Evolutionary conservation across 208 protist species (phyloP).

Genomic region (Trypanosoma grayi): DNA sequence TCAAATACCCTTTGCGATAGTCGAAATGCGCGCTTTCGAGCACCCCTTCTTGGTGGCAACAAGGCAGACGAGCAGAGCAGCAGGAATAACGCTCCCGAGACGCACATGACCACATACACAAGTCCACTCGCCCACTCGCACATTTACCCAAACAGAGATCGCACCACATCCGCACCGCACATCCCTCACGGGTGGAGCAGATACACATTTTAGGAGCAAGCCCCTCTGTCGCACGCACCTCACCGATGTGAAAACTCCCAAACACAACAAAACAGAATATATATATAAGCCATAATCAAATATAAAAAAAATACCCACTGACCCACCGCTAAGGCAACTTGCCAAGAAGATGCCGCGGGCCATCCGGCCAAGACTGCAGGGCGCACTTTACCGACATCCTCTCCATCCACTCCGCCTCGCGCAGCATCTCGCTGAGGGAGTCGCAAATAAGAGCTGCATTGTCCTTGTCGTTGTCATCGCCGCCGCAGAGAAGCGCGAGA

Average conservation of each 20-base stretch:
- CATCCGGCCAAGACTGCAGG: conserved; percentile 40
- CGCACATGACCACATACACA: neutral
- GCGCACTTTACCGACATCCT: conserved; percentile 58
- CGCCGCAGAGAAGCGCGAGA: neutral
- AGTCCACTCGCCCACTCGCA: neutral
- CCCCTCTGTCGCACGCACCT: too few species aligned
- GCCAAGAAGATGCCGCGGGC: conserved; percentile 6
- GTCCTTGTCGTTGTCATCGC: conserved; percentile 3
- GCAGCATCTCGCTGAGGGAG: conserved; percentile 31
- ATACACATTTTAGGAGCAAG: neutral
- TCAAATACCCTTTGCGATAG: too few species aligned
- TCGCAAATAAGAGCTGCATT: conserved; percentile 10
- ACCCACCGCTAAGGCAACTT: neutral
- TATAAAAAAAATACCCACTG: conserved; percentile 14
- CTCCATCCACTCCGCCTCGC: conserved; percentile 58
- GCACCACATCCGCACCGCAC: too few species aligned
- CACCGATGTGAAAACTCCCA: neutral
- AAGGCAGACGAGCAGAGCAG: neutral
- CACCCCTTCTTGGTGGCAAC: neutral
- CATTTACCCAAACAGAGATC: too few species aligned
- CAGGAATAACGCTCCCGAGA: neutral
- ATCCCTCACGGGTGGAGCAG: neutral
- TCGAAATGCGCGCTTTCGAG: too few species aligned
- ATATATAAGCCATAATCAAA: conserved; percentile 6
- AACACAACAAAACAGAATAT: conserved; percentile 13